Base-by-base conservation (phyloP, 306 rosid genomes). In the Casuarina glauca region DNA sequence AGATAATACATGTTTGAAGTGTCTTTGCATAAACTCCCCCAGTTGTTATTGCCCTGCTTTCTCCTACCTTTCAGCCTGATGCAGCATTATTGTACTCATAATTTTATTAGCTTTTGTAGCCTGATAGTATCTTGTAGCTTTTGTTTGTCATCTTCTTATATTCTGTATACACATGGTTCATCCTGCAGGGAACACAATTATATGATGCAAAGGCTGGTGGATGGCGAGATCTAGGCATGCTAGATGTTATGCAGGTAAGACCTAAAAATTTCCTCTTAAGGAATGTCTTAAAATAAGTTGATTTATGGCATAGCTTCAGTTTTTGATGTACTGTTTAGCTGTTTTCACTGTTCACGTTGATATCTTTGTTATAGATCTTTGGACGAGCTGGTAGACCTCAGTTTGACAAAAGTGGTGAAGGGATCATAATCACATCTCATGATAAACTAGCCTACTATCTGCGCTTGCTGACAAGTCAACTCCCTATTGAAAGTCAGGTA, bases 151-250 rank as follows among this genome's bases (percentile, higher is more conserved):
- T 54, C 66, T 42, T 81, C 35, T 76, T 51, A 36, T 50, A 53
- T 39, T 72, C 51, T 55, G 49, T 48, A 64, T 69, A 77, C 19
- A 61, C 79, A 45, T 76, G 17, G 32, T 79, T 73, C 67, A 55
- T 84, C 67, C 64, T 85, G 72, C 69, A 92, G 98, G 97, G 98
- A 74, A 94, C 98, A 63, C 98, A 94, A 87, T 84, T 94, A 61
- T 94, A 94, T 86, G 97, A 94, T 88, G 83, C 98, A 76, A 94
- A 94, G 89, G 98, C 98, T 80, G 98, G 98, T 83, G 98, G 98
- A 45, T 94, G 97, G 97, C 83, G 86, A 76, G 98, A 94, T 83
- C 88, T 94, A 57, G 98, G 98, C 76, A 94, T 94, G 98, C 98
- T 94, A 74, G 98, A 94, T 87, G 98, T 94, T 80, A 94, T 94